Evolutionary conservation across 2,329 filamentous ascomycete species (phyloP).

Genomic region (Elsinoe australis): DNA sequence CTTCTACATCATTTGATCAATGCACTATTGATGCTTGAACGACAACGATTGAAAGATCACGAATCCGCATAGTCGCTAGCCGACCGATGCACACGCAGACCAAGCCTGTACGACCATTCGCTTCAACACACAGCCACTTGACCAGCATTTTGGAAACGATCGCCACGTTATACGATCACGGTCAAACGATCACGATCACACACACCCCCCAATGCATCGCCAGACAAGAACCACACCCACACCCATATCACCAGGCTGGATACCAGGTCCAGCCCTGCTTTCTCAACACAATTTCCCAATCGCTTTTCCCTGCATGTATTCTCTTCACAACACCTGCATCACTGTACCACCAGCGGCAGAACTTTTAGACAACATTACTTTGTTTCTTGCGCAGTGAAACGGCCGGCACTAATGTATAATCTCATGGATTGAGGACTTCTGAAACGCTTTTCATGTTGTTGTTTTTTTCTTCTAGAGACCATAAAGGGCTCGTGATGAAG

Average conservation of each 20-base stretch:
- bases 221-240: no score
- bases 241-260: background rate
- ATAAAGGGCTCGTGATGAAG: no score
- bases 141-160: background rate
- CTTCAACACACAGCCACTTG: background rate
- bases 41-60: no score
- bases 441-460: background rate
- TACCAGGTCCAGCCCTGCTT: background rate
- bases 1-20: no score
- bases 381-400: no score
- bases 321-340: background rate
- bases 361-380: no score
- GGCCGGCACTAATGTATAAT: slow-evolving; percentile 15
- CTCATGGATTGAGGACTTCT: background rate
- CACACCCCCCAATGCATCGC: no score
- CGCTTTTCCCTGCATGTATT: background rate
- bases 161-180: background rate
- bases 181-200: background rate
- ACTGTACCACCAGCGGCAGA: background rate
- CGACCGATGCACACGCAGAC: background rate
- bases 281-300: background rate
- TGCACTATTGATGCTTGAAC: no score
- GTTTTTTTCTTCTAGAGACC: background rate
- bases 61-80: background rate
- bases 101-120: slow-evolving; percentile 5